Evolutionary conservation across 106 monocot species (phyloP).

Genomic region (Xerophyta viscosa): DNA sequence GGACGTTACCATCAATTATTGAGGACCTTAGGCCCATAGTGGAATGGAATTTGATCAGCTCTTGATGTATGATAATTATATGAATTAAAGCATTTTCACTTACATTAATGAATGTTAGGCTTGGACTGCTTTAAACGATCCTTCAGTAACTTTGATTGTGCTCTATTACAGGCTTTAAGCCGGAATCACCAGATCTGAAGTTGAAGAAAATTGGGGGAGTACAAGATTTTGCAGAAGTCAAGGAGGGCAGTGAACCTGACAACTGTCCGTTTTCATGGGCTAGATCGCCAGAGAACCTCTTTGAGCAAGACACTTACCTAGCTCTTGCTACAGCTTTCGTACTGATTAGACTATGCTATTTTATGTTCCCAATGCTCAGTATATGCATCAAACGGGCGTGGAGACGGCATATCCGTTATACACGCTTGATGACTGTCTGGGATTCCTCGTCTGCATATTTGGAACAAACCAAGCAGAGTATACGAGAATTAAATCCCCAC

Average conservation of each 20-base stretch:
- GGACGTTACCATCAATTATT: too few relatives aligned
- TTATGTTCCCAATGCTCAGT: slow-evolving; percentile 45
- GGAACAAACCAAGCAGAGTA: too few relatives aligned
- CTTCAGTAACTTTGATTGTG: background rate
- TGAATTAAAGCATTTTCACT: background rate
- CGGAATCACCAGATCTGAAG: slow-evolving; percentile 16
- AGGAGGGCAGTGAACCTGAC: slow-evolving; percentile 31
- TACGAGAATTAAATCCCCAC: too few relatives aligned
- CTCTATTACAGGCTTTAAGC: slow-evolving; percentile 33
- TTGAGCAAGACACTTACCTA: slow-evolving; percentile 48
- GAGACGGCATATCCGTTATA: slow-evolving; percentile 37
- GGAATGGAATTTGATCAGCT: too few relatives aligned
- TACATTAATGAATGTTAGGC: background rate
- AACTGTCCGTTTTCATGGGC: slow-evolving; percentile 89
- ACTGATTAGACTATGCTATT: slow-evolving; percentile 38
- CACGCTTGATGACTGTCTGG: slow-evolving; percentile 29
- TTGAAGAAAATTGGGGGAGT: slow-evolving; percentile 13
- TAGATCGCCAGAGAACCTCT: slow-evolving; percentile 79
- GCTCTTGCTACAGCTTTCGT: slow-evolving; percentile 52
- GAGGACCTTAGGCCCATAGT: too few relatives aligned
- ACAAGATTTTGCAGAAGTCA: slow-evolving; percentile 10
- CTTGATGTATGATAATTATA: too few relatives aligned
- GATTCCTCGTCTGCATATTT: slow-evolving; percentile 28
- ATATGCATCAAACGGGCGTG: slow-evolving; percentile 26
- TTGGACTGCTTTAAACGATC: background rate